Conservation (phyloP, 2,329 filamentous ascomycete genomes). For the Trichoderma asperellum region DNA sequence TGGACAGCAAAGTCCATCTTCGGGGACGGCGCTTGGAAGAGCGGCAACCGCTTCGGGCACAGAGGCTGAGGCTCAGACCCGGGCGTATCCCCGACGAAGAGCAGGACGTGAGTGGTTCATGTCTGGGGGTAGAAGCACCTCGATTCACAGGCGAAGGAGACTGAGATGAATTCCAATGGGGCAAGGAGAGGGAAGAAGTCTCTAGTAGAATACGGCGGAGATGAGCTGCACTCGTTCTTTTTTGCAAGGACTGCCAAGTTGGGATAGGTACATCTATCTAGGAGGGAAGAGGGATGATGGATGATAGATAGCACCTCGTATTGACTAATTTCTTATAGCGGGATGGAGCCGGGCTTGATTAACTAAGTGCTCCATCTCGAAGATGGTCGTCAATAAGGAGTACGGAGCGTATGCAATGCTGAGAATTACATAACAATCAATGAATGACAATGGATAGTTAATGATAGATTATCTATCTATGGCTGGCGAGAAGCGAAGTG, state of each 20-base stretch:
- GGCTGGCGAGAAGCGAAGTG: no score
- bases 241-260: neutral
- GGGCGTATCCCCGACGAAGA: neutral
- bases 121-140: constrained; percentile 23
- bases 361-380: neutral
- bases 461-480: no score
- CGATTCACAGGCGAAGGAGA: constrained; percentile 6
- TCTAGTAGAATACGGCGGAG: neutral
- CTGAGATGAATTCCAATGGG: neutral
- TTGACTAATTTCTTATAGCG: neutral
- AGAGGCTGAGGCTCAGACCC: neutral
- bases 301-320: neutral
- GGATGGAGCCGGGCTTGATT: neutral
- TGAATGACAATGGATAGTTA: neutral
- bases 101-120: neutral
- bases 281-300: neutral
- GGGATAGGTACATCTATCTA: neutral
- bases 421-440: neutral
- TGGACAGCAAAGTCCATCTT: neutral
- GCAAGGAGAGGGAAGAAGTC: no score
- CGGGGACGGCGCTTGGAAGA: neutral
- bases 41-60: neutral
- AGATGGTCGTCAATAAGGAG: neutral
- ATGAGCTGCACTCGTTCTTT: neutral
- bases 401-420: no score